A percentile compares a stretch with the other conserved stretches of the same genome.
These are phyloP conservation scores for Komagataea norvegica DNA, from an alignment of 1,139 yeast genomes.

Conservation along the genomic window DNA sequence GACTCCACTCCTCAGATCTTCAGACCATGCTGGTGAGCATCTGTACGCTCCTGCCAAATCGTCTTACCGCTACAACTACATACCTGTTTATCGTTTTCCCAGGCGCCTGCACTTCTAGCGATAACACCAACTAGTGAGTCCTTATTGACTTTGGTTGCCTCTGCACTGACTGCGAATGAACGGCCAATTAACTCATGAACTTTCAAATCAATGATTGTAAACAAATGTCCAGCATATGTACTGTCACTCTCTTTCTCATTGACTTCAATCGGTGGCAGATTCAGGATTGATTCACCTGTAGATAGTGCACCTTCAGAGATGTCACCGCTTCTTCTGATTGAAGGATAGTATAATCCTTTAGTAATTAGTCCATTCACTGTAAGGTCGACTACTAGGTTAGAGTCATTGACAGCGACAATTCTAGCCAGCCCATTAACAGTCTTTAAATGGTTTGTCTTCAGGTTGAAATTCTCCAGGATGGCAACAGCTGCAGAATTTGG, in stretches of 20 bases:
- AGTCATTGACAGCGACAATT: constrained; percentile 60
- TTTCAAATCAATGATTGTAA: constrained; percentile 51
- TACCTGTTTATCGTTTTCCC: constrained; percentile 93
- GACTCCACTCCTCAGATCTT: constrained; percentile 21
- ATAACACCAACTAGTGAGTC: constrained; percentile 75
- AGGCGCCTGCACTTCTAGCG: constrained; percentile 94
- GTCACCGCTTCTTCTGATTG: constrained; percentile 69
- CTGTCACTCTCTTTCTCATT: constrained; percentile 15
- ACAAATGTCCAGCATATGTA: constrained; percentile 57
- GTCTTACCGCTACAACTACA: constrained; percentile 96
- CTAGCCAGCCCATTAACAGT: constrained; percentile 88
- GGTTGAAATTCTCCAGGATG: constrained; percentile 65
- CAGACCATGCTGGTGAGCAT: constrained; percentile 58
- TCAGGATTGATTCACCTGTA: constrained; percentile 52
- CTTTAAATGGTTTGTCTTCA: constrained; percentile 37
- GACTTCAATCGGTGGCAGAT: constrained; percentile 46
- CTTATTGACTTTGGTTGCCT: constrained; percentile 32
- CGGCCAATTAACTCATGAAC: constrained; percentile 75
- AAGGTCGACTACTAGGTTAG: constrained; percentile 61
- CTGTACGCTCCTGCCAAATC: constrained; percentile 89
- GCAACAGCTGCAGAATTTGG: constrained; percentile 91
- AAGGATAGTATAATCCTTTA: constrained; percentile 62
- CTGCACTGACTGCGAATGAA: constrained; percentile 57
- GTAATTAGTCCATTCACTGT: constrained; percentile 62
- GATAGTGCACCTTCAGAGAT: constrained; percentile 67